Evolutionary conservation across 1,284 basidiomycete genomes (phyloP).

Genomic region (Ustilago lituana): DNA sequence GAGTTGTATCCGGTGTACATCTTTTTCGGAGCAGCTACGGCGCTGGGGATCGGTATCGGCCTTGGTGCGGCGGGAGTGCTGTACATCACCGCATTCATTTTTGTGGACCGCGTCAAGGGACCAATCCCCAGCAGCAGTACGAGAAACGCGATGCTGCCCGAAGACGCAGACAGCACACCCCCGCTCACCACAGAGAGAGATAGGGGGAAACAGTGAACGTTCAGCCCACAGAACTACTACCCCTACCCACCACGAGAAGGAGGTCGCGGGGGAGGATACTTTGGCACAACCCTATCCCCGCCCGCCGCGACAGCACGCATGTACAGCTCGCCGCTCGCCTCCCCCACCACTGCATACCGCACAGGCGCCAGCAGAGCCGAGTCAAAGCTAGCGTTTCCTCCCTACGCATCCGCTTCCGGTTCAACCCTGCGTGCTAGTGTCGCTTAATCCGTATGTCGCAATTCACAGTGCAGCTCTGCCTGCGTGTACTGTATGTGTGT

Average conservation of each 20-base stretch:
- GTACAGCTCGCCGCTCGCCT: constrained; percentile 11
- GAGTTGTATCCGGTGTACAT: constrained; percentile 53
- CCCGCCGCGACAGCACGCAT: no score
- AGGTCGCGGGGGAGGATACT: background rate
- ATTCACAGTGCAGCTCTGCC: no score
- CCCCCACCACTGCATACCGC: constrained; percentile 7
- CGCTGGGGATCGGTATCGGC: constrained; percentile 35
- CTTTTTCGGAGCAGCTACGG: constrained; percentile 39
- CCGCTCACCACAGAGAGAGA: no score
- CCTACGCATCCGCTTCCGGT: background rate
- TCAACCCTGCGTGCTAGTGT: constrained; percentile 10
- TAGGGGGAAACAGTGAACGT: no score
- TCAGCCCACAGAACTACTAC: no score
- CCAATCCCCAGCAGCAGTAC: no score
- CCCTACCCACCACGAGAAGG: no score
- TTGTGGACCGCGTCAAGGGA: constrained; percentile 24
- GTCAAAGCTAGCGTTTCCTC: no score
- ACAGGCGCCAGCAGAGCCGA: background rate
- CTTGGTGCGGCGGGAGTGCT: constrained; percentile 17
- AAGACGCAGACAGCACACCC: no score
- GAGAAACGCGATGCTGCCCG: no score
- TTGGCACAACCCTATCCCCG: background rate
- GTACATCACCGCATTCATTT: constrained; percentile 31
- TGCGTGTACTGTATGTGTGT: no score
- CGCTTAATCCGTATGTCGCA: no score